Evolutionary conservation across 169 alveolate species (phyloP), one percentile per base, ranked within the genome.

Genomic region (Babesia ovis): DNA sequence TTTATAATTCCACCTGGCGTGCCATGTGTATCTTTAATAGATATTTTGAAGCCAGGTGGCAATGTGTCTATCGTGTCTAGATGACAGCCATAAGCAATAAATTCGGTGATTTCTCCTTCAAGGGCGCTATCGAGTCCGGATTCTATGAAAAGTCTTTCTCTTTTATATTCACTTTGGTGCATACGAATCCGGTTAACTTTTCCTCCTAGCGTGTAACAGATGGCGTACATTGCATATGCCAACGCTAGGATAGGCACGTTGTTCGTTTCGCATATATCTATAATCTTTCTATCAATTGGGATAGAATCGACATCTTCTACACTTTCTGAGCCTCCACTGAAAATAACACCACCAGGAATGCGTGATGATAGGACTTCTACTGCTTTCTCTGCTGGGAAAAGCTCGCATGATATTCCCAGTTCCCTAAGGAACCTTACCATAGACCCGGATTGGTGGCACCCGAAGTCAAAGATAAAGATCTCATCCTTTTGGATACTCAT

Each of bases 301-400:
- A 85, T 72, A 12, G 85, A 83, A 32, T 77, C 84, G 37, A 61
- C 46, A 68, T 84, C 91, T 20, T 9, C 57, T 6, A 84, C 87
- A 6, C 90, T 81, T 39, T 84, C 73, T 14, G 89, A 82, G 5
- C 93, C 91, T 29, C 93, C 93, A 32, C 88, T 72, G 23, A 88
- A 64, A 9, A 88, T 71, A 23, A 88, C 93, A 25, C 91, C 93
- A 22, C 74, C 79, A 35, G 90, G 84, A n/a, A 79, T 46, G 42
- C 77, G 29, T 41, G 61, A 61, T 25, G 53, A 20, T 6, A 77
- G 74, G 35, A 68, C 72, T 16, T 85, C 85, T 45, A 83, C 43
- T 11, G 84, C 85, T 46, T 71, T 60, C 56, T 77, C 83, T 25
- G 66, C 50, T 39, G 86, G 86, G 58, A 56, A 68, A 27, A 87